phyloP scores from a whole-genome alignment of 208 protist genomes.

The Plasmodiophora brassicae region DNA sequence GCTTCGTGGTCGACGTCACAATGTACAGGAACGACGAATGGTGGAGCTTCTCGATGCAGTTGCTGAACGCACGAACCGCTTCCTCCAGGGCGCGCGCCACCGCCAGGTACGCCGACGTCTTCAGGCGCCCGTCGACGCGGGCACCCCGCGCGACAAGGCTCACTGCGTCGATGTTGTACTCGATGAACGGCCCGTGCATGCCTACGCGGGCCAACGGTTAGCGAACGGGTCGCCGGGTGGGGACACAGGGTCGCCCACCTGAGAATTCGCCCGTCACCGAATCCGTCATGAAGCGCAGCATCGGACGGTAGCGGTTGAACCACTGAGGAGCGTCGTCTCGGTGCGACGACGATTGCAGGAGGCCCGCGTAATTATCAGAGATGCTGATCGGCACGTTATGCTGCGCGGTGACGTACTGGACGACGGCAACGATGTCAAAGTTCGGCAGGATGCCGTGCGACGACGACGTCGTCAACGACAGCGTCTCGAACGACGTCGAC shows the following conservation, averaged over 20 bases:
- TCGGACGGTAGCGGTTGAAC: background rate
- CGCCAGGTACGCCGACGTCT: background rate
- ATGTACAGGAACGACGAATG: conserved; percentile 21
- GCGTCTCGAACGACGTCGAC: background rate
- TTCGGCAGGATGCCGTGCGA: background rate
- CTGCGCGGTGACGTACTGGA: background rate
- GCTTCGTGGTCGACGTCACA: background rate
- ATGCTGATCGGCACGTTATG: background rate
- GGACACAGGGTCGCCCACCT: no score
- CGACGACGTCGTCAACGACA: background rate
- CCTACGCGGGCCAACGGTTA: no score
- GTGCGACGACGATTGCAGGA: background rate
- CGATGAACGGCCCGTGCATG: background rate
- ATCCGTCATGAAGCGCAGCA: conserved; percentile 1
- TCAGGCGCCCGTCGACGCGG: background rate
- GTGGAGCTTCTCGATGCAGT: conserved; percentile 23
- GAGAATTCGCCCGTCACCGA: background rate
- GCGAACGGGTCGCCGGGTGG: no score
- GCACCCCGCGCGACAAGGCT: background rate
- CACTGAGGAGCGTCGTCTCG: background rate
- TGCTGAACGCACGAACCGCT: conserved; percentile 5
- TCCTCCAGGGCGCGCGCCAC: background rate
- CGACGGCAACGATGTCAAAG: background rate
- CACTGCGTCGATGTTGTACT: conserved; percentile 2
- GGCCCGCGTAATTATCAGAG: background rate